These are phyloP conservation scores for Globisporangium spiculum DNA, from an alignment of 352 stramenopile species.

Conservation along the genomic window DNA sequence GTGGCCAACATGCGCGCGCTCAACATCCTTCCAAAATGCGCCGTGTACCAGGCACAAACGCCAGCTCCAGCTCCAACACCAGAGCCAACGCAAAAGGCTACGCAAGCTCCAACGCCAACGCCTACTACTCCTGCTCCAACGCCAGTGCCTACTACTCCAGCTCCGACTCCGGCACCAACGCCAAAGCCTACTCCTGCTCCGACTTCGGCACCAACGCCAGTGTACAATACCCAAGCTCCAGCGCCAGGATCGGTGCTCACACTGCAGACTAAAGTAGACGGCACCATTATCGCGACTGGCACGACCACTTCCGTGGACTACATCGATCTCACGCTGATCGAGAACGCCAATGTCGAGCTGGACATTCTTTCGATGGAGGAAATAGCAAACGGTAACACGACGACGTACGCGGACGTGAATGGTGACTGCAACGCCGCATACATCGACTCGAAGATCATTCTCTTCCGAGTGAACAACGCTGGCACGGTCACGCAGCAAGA, in stretches of 20 bases:
- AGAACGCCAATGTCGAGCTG: constrained; percentile 42
- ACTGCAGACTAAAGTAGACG: constrained; percentile 37
- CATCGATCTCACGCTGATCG: constrained; percentile 49
- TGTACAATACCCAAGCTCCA: neutral
- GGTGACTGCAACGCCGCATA: constrained; percentile 66
- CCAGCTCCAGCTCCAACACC: constrained; percentile 16
- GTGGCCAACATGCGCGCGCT: constrained; percentile 40
- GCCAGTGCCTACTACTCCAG: constrained; percentile 4
- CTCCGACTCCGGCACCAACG: constrained; percentile 17
- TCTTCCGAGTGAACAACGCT: constrained; percentile 39
- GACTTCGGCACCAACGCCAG: constrained; percentile 12
- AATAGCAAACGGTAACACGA: constrained; percentile 3
- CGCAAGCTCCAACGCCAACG: constrained; percentile 19
- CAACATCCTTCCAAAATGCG: constrained; percentile 42
- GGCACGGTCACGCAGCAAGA: constrained; percentile 18
- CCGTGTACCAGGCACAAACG: constrained; percentile 23
- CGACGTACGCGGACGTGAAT: constrained; percentile 56
- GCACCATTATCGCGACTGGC: constrained; percentile 57
- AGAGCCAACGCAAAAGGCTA: constrained; percentile 5
- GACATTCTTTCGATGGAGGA: constrained; percentile 70
- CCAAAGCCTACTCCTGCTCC: constrained; percentile 6
- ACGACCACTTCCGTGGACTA: constrained; percentile 63
- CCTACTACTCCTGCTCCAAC: constrained; percentile 11
- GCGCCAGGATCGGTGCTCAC: constrained; percentile 14
- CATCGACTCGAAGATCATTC: constrained; percentile 57